Conservation (phyloP, 495 filamentous ascomycete genomes). For the Hyaloscypha bicolor region DNA sequence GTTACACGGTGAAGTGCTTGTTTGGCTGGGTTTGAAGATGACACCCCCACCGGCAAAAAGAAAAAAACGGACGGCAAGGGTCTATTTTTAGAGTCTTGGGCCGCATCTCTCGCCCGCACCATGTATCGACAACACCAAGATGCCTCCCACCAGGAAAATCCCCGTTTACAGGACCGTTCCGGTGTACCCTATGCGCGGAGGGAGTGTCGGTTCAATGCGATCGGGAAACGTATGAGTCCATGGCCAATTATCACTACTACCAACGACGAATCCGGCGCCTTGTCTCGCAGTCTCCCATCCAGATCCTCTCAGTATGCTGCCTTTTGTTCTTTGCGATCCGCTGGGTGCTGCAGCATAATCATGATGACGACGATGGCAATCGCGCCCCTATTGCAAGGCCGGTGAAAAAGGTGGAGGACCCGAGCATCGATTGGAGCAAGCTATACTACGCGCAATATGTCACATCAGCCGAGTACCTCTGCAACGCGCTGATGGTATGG, state of each 20-base stretch:
- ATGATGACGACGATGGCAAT: slow-evolving; percentile 10
- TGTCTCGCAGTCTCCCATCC: slow-evolving; percentile 7
- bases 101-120: background rate
- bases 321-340: slow-evolving; percentile 14
- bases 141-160: background rate
- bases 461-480: slow-evolving; percentile 58
- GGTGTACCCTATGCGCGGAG: background rate
- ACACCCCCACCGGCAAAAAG: too few relatives aligned
- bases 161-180: background rate
- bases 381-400: background rate
- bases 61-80: background rate
- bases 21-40: too few relatives aligned
- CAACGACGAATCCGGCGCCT: slow-evolving; percentile 19
- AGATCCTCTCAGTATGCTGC: slow-evolving; percentile 12
- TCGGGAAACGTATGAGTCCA: background rate
- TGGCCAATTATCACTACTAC: slow-evolving; percentile 24
- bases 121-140: background rate
- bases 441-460: slow-evolving; percentile 65
- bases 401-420: slow-evolving; percentile 9
- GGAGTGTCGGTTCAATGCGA: background rate
- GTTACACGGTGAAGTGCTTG: too few relatives aligned
- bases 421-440: slow-evolving; percentile 48
- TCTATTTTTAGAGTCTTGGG: background rate
- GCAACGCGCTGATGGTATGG: slow-evolving; percentile 67
- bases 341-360: slow-evolving; percentile 26